Percentiles rank a stretch among this genome's conserved stretches.
phyloP scores from a whole-genome alignment of 2,329 filamentous ascomycete species.

The Calonectria hongkongensis region DNA sequence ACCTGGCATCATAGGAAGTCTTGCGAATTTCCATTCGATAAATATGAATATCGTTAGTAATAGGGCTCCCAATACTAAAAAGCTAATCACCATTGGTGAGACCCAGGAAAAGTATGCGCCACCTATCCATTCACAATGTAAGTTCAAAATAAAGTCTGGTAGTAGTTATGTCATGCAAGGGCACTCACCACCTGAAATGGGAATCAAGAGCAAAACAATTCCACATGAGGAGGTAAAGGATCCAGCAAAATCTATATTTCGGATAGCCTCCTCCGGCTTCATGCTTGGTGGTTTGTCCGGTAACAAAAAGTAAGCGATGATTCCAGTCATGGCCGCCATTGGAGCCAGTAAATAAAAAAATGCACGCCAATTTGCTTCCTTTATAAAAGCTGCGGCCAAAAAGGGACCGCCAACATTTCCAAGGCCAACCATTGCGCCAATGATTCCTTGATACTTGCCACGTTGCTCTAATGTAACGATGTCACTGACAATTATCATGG shows the following conservation, averaged over 20 bases:
- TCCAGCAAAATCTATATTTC: slow-evolving; percentile 76
- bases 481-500: slow-evolving; percentile 78
- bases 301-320: slow-evolving; percentile 67
- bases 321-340: slow-evolving; percentile 65
- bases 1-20: slow-evolving; percentile 83
- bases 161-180: neutral
- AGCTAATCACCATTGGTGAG: slow-evolving; percentile 81
- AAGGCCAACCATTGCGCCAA: slow-evolving; percentile 63
- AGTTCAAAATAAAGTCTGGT: neutral
- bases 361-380: slow-evolving; percentile 63
- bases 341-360: slow-evolving; percentile 70
- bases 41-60: slow-evolving; percentile 78
- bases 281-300: slow-evolving; percentile 71
- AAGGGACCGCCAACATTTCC: slow-evolving; percentile 67
- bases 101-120: slow-evolving; percentile 70
- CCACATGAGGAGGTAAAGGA: slow-evolving; percentile 72
- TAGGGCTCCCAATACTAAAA: slow-evolving; percentile 81
- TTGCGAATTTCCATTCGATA: slow-evolving; percentile 82
- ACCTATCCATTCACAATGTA: slow-evolving; percentile 34
- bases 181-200: slow-evolving; percentile 74
- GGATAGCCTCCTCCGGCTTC: slow-evolving; percentile 67
- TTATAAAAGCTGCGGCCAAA: slow-evolving; percentile 62
- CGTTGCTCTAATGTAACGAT: slow-evolving; percentile 75
- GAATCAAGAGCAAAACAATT: slow-evolving; percentile 77
- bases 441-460: slow-evolving; percentile 71